Evolutionary conservation across 2,329 filamentous ascomycete species (phyloP).

Genomic region (Stromatinia cepivora): DNA sequence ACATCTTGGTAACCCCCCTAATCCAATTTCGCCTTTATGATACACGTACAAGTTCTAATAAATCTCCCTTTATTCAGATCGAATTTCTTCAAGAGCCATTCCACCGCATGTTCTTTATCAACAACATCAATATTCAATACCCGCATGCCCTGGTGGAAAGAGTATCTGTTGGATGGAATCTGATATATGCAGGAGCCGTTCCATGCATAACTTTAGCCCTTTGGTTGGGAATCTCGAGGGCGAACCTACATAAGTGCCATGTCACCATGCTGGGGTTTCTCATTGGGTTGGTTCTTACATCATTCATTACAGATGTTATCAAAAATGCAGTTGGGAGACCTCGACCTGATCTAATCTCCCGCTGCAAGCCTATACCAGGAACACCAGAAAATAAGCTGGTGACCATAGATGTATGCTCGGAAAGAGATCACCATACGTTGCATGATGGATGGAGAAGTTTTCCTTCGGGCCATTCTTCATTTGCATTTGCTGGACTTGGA

Average conservation of each 20-base stretch:
- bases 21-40: background rate
- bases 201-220: slow-evolving; percentile 67
- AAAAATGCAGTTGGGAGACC: slow-evolving; percentile 75
- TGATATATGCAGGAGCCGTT: slow-evolving; percentile 69
- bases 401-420: slow-evolving; percentile 70
- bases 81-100: slow-evolving; percentile 77
- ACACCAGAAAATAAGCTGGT: slow-evolving; percentile 56
- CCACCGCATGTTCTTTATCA: slow-evolving; percentile 89
- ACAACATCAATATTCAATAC: slow-evolving; percentile 80
- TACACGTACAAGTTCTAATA: background rate
- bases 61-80: slow-evolving; percentile 49
- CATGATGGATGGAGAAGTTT: slow-evolving; percentile 86
- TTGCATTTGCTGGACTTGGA: slow-evolving; percentile 76
- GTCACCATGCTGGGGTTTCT: slow-evolving; percentile 79
- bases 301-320: slow-evolving; percentile 83
- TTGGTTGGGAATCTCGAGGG: slow-evolving; percentile 63
- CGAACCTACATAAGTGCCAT: slow-evolving; percentile 76
- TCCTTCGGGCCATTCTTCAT: slow-evolving; percentile 77
- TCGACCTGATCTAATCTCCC: slow-evolving; percentile 82
- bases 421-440: slow-evolving; percentile 65
- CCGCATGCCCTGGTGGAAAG: slow-evolving; percentile 83
- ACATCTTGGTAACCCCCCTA: slow-evolving; percentile 54
- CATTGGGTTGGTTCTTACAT: slow-evolving; percentile 73
- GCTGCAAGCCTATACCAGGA: slow-evolving; percentile 68
- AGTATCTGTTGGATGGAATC: slow-evolving; percentile 67